phyloP scores from a whole-genome alignment of 768 basidiomycete species.

The Rhizopogon salebrosus region DNA sequence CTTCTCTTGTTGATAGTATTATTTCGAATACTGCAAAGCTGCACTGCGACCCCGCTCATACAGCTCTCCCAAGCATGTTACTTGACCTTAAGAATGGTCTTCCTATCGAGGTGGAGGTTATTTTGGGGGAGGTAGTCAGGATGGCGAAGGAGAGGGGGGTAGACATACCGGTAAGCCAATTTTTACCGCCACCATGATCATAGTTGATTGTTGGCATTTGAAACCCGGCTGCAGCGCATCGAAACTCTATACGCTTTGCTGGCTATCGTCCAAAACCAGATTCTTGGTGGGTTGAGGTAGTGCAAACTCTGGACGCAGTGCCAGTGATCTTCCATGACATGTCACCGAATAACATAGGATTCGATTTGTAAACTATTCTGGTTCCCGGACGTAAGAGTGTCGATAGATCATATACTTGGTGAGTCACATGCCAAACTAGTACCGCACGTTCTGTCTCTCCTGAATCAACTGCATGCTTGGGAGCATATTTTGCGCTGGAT shows the following conservation, averaged over 20 bases:
- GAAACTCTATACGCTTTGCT: conserved; percentile 57
- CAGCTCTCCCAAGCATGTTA: conserved; percentile 57
- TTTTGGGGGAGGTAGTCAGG: conserved; percentile 56
- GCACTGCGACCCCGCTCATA: conserved; percentile 38
- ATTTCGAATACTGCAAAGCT: conserved; percentile 34
- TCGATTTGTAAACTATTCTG: too few relatives aligned
- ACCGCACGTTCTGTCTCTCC: conserved; percentile 12
- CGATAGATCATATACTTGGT: too few relatives aligned
- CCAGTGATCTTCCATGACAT: background rate
- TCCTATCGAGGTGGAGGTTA: conserved; percentile 65
- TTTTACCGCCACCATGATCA: background rate
- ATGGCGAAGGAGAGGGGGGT: conserved; percentile 42
- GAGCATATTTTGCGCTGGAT: conserved; percentile 40
- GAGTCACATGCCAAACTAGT: too few relatives aligned
- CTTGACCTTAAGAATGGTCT: conserved; percentile 40
- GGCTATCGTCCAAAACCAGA: conserved; percentile 58
- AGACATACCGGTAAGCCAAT: conserved; percentile 44
- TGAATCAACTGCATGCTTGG: conserved; percentile 55
- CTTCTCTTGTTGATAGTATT: conserved; percentile 33
- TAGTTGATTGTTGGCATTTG: background rate
- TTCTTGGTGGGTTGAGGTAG: conserved; percentile 32
- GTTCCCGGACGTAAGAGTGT: too few relatives aligned
- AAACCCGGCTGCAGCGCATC: conserved; percentile 51
- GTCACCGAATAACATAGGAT: too few relatives aligned
- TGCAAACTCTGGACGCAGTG: background rate